A percentile compares a stretch with the other conserved stretches of the same genome.
Evolutionary conservation across 2,329 filamentous ascomycete species (phyloP).

Genomic region (Colletotrichum sublineola): DNA sequence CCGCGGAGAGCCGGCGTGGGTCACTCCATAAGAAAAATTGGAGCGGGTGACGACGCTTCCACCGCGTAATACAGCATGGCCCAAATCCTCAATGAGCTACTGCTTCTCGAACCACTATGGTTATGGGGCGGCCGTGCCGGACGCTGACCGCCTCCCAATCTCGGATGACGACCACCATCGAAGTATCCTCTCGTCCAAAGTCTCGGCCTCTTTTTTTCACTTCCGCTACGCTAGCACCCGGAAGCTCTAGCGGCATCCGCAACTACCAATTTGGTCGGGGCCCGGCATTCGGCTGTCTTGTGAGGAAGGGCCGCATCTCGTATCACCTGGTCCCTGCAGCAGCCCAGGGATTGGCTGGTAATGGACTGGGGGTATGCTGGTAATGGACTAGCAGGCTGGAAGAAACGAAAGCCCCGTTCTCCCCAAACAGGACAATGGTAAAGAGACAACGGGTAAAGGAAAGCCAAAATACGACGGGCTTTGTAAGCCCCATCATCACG

Average conservation of each 20-base stretch:
- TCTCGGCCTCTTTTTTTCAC: slow-evolving; percentile 9
- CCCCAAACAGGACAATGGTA: slow-evolving; percentile 11
- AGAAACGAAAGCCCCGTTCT: slow-evolving; percentile 24
- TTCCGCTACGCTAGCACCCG: slow-evolving; percentile 3
- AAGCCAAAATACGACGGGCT: slow-evolving; percentile 36
- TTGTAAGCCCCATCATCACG: slow-evolving; percentile 31
- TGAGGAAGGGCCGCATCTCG: slow-evolving; percentile 24
- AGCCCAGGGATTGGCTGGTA: slow-evolving; percentile 32
- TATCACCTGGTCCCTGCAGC: slow-evolving; percentile 39
- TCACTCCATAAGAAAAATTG: not conserved
- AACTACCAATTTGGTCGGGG: slow-evolving; percentile 19
- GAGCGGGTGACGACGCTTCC: not conserved
- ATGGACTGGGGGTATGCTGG: slow-evolving; percentile 26
- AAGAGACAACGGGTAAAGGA: not conserved
- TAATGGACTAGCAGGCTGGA: too few relatives aligned
- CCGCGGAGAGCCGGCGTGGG: slow-evolving; percentile 12
- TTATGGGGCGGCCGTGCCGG: slow-evolving; percentile 8
- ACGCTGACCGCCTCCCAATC: slow-evolving; percentile 22
- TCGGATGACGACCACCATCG: slow-evolving; percentile 12
- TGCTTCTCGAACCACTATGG: slow-evolving; percentile 16
- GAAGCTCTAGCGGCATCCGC: slow-evolving; percentile 25
- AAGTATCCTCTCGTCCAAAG: slow-evolving; percentile 6
- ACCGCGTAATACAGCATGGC: not conserved
- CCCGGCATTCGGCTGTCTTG: slow-evolving; percentile 33
- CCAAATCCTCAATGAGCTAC: not conserved